A percentile compares a stretch with the other conserved stretches of the same genome.
Conservation (phyloP, 163 green algal genomes). For the Chlamydomonas reinhardtii region DNA sequence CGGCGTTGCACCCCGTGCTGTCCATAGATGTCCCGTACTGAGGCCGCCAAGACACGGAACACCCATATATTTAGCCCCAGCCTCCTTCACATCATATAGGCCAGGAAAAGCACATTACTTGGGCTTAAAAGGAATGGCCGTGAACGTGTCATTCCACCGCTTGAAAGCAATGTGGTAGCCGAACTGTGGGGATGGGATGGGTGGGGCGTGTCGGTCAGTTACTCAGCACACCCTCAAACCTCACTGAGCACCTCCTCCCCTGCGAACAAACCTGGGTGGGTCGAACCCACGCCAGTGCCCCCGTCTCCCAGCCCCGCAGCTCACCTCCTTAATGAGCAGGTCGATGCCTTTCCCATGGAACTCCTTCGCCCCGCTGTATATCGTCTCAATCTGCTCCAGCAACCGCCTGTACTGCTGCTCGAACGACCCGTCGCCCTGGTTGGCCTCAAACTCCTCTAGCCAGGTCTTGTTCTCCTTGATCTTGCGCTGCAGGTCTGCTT, state of each 20-base stretch:
- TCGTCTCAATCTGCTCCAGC: conserved; percentile 67
- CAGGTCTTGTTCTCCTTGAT: conserved; percentile 67
- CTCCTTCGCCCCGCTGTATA: conserved; percentile 75
- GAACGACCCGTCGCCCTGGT: conserved; percentile 56
- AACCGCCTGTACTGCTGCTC: conserved; percentile 70
- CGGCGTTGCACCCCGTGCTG: too few species aligned
- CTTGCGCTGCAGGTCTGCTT: conserved; percentile 59
- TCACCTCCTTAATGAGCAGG: conserved; percentile 39
- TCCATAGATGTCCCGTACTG: too few species aligned
- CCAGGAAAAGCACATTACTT: neutral
- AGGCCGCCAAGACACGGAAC: too few species aligned
- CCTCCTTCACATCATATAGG: too few species aligned
- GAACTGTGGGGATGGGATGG: conserved; percentile 52
- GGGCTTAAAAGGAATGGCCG: conserved; percentile 44
- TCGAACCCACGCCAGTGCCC: too few species aligned
- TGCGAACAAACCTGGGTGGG: too few species aligned
- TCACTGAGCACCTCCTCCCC: too few species aligned
- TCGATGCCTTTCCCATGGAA: conserved; percentile 68
- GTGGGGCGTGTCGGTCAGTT: too few species aligned
- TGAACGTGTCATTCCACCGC: conserved; percentile 75
- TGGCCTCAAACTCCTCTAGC: conserved; percentile 57
- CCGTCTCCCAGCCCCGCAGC: too few species aligned
- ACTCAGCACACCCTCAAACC: too few species aligned
- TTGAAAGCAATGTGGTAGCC: conserved; percentile 76
- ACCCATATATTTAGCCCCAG: too few species aligned